Percentiles rank a stretch among this genome's conserved stretches.
These are phyloP conservation scores for Alternaria dauci DNA, from an alignment of 2,329 filamentous ascomycete species.

Conservation along the genomic window DNA sequence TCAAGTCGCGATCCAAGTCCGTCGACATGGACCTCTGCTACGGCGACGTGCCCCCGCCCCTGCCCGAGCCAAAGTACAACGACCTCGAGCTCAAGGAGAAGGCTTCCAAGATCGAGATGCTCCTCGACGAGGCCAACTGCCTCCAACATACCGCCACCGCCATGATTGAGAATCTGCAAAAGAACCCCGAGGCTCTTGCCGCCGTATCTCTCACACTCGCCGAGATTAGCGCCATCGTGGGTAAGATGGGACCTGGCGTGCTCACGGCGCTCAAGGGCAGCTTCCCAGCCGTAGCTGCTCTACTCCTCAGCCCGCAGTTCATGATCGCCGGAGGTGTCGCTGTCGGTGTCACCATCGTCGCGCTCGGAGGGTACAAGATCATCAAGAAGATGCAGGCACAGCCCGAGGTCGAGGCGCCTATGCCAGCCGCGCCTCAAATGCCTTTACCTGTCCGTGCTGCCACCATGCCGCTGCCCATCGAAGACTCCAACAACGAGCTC, in stretches of 20 bases:
- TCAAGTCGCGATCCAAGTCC: slow-evolving; percentile 48
- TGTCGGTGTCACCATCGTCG: slow-evolving; percentile 92
- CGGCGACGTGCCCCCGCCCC: slow-evolving; percentile 78
- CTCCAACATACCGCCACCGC: slow-evolving; percentile 82
- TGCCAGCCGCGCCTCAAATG: slow-evolving; percentile 5
- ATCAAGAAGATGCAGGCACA: slow-evolving; percentile 78
- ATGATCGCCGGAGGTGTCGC: slow-evolving; percentile 89
- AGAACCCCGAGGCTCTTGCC: slow-evolving; percentile 89
- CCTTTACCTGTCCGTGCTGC: slow-evolving; percentile 25
- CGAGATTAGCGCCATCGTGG: slow-evolving; percentile 82
- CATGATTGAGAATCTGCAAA: slow-evolving; percentile 81
- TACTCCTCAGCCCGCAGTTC: slow-evolving; percentile 91
- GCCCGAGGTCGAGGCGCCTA: slow-evolving; percentile 44
- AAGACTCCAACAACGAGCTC: slow-evolving; percentile 47
- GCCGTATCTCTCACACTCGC: slow-evolving; percentile 92
- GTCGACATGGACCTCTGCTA: slow-evolving; percentile 94
- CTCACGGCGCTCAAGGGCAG: slow-evolving; percentile 78
- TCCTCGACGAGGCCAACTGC: slow-evolving; percentile 89
- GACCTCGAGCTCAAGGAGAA: slow-evolving; percentile 71
- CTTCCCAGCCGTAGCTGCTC: slow-evolving; percentile 84
- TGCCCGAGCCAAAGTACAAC: slow-evolving; percentile 60
- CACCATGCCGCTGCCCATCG: slow-evolving; percentile 17
- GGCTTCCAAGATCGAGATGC: slow-evolving; percentile 75
- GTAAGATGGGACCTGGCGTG: slow-evolving; percentile 85
- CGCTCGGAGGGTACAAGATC: slow-evolving; percentile 97